These are phyloP conservation scores for Phaeoacremonium minimum DNA, from an alignment of 2,329 filamentous ascomycete species.

Conservation along the genomic window DNA sequence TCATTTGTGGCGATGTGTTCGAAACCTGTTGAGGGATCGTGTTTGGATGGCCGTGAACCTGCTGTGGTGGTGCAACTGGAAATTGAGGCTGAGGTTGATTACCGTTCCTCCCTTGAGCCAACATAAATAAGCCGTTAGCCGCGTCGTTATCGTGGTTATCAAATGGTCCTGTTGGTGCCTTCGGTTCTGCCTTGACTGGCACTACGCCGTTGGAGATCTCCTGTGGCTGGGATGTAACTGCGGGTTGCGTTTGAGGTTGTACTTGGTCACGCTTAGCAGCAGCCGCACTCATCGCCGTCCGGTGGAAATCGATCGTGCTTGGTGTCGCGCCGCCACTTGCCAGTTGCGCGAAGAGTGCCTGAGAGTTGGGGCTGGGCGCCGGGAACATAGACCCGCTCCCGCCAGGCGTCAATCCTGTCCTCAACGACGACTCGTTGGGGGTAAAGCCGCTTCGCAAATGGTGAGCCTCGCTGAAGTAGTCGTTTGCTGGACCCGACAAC, in stretches of 20 bases:
- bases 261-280: constrained; percentile 56
- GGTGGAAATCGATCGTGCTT: constrained; percentile 88
- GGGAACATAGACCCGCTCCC: constrained; percentile 98
- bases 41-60: constrained; percentile 45
- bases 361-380: constrained; percentile 80
- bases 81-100: constrained; percentile 46
- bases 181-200: constrained; percentile 41
- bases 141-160: constrained; percentile 92
- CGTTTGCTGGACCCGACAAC: constrained; percentile 79
- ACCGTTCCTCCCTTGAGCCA: constrained; percentile 68
- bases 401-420: constrained; percentile 88
- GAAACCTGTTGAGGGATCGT: constrained; percentile 22
- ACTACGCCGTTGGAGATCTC: constrained; percentile 37
- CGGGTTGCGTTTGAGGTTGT: constrained; percentile 26
- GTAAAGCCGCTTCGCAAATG: constrained; percentile 82
- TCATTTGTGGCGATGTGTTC: constrained; percentile 47
- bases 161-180: constrained; percentile 63
- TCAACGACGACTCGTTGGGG: constrained; percentile 90
- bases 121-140: constrained; percentile 87
- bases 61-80: constrained; percentile 29
- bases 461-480: constrained; percentile 83
- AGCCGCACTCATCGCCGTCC: constrained; percentile 79
- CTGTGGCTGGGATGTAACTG: constrained; percentile 48
- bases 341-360: constrained; percentile 75
- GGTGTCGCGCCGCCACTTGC: constrained; percentile 83